phyloP scores from a whole-genome alignment of 306 rosid species.

The Albizia julibrissin region DNA sequence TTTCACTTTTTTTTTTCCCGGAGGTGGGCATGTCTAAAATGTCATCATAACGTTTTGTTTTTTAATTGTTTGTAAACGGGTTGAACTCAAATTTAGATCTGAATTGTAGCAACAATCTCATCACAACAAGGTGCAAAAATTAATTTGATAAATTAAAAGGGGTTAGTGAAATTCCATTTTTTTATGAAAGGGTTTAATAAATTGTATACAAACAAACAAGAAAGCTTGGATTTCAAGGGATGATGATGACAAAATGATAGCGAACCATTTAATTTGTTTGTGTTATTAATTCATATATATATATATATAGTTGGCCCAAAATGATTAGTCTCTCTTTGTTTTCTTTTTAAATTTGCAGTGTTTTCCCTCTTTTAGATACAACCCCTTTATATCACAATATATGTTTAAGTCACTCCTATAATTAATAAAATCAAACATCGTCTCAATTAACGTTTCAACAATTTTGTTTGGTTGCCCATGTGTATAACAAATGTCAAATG shows the following conservation, averaged over 20 bases:
- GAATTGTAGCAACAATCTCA: background rate
- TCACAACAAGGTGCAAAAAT: background rate
- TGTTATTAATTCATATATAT: slow-evolving; percentile 32
- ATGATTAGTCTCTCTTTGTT: slow-evolving; percentile 48
- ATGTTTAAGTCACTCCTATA: background rate
- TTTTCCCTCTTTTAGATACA: slow-evolving; percentile 13
- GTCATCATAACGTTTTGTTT: background rate
- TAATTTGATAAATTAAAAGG: background rate
- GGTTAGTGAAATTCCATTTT: background rate
- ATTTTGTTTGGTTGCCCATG: background rate
- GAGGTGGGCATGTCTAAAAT: background rate
- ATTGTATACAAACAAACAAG: slow-evolving; percentile 18
- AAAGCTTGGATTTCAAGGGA: slow-evolving; percentile 72
- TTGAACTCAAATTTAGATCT: background rate
- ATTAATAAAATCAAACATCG: too few relatives aligned
- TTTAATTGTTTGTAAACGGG: background rate
- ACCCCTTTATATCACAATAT: background rate
- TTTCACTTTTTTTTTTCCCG: background rate
- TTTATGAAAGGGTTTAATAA: background rate
- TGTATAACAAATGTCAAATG: too few relatives aligned
- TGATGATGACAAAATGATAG: slow-evolving; percentile 58
- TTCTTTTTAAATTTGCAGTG: slow-evolving; percentile 19
- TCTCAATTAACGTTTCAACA: background rate
- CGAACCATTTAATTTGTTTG: slow-evolving; percentile 41
- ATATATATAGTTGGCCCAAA: slow-evolving; percentile 32